Conservation (phyloP, 352 stramenopile species). For the Globisporangium camurandrum region DNA sequence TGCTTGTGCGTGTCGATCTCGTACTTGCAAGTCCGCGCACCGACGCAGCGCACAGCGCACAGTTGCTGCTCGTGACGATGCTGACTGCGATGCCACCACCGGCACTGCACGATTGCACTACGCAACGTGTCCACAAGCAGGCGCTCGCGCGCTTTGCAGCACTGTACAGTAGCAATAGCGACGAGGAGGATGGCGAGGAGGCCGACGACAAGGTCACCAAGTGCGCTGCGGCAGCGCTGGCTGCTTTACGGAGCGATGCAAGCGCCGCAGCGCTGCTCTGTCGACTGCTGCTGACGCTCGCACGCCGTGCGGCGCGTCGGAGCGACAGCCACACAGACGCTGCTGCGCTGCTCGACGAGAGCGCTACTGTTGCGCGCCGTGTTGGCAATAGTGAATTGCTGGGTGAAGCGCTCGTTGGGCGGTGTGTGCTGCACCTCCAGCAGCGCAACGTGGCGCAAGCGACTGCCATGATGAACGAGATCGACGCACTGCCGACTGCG, state of each 20-base stretch:
- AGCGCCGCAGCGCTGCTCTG: conserved; percentile 11
- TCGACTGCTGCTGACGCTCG: conserved; percentile 24
- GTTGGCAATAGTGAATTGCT: conserved; percentile 20
- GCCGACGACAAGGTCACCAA: conserved; percentile 1
- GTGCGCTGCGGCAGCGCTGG: conserved; percentile 20
- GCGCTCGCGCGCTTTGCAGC: conserved; percentile 20
- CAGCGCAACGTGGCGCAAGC: conserved; percentile 25
- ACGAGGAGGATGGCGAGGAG: conserved; percentile 11
- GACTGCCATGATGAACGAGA: conserved; percentile 26
- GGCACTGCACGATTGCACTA: background rate
- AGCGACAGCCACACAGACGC: conserved; percentile 19
- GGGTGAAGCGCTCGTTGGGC: conserved; percentile 37
- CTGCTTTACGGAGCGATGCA: conserved; percentile 16
- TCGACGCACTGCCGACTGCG: conserved; percentile 27
- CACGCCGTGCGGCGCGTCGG: conserved; percentile 19
- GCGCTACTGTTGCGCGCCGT: conserved; percentile 14
- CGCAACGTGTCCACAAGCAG: conserved; percentile 13
- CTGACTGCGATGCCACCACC: conserved; percentile 17
- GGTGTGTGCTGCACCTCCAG: conserved; percentile 54
- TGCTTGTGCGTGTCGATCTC: conserved; percentile 35
- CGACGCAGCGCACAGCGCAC: conserved; percentile 17
- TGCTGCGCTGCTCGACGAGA: conserved; percentile 25
- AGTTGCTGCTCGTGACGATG: conserved; percentile 27
- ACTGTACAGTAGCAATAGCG: conserved; percentile 13
- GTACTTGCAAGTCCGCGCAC: conserved; percentile 4